Conservation (phyloP, 768 basidiomycete genomes). For the Tephrocybe sp. region DNA sequence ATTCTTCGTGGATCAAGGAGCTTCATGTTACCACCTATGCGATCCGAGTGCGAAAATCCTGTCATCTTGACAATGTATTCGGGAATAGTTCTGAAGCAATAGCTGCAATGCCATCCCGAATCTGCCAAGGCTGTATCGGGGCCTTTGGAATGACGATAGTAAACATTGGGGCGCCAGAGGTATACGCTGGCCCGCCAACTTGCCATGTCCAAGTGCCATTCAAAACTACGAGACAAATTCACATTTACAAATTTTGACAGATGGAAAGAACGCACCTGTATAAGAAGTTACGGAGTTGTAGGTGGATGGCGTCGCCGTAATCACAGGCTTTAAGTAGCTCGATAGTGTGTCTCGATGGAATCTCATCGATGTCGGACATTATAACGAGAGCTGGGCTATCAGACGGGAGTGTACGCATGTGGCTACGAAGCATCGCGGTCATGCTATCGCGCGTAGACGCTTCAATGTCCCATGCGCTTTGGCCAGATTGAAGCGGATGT, state of each 20-base stretch:
- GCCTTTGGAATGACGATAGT: conserved; percentile 49
- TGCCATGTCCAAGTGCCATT: conserved; percentile 53
- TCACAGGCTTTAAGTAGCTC: conserved; percentile 50
- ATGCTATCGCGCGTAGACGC: conserved; percentile 44
- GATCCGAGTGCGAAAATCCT: conserved; percentile 61
- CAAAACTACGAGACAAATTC: conserved; percentile 32
- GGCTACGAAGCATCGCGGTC: conserved; percentile 40
- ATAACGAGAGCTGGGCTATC: conserved; percentile 42
- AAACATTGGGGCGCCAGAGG: conserved; percentile 37
- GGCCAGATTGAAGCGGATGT: conserved; percentile 34
- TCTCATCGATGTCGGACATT: conserved; percentile 64
- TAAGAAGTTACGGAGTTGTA: conserved; percentile 58
- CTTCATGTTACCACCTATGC: conserved; percentile 45
- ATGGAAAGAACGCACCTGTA: conserved; percentile 45
- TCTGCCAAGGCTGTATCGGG: conserved; percentile 50
- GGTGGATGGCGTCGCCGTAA: conserved; percentile 50
- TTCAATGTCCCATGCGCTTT: conserved; percentile 52
- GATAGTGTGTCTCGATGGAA: conserved; percentile 51
- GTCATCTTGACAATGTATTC: conserved; percentile 61
- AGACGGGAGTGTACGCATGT: conserved; percentile 29
- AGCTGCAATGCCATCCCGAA: conserved; percentile 70
- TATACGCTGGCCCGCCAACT: conserved; percentile 59
- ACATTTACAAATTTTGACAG: background rate
- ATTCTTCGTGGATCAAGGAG: conserved; percentile 50
- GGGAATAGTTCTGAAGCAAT: conserved; percentile 57